Percentiles rank a stretch among this genome's conserved stretches.
These are phyloP conservation scores for Pleurotus tuoliensis DNA, from an alignment of 768 basidiomycete genomes.

Conservation along the genomic window DNA sequence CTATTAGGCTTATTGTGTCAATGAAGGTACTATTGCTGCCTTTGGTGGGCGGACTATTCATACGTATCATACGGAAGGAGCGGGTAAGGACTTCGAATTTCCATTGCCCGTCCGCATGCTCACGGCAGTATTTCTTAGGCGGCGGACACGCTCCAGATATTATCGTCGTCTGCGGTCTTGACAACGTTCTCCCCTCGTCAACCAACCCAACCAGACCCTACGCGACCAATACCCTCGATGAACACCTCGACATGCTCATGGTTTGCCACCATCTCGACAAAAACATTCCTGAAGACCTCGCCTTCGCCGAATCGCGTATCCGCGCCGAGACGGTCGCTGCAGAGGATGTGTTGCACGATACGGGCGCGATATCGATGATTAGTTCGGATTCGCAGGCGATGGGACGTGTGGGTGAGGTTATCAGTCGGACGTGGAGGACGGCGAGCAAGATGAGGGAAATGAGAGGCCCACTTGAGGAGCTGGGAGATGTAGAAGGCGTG, in stretches of 20 bases:
- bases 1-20: neutral
- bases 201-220: constrained; percentile 97
- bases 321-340: constrained; percentile 96
- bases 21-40: constrained; percentile 80
- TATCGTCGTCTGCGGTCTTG: constrained; percentile 88
- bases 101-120: neutral
- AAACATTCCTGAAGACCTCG: constrained; percentile 88
- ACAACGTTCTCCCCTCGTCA: constrained; percentile 91
- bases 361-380: constrained; percentile 94
- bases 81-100: constrained; percentile 45
- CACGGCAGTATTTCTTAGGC: constrained; percentile 33
- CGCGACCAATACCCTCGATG: constrained; percentile 87
- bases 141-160: constrained; percentile 98
- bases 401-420: constrained; percentile 95
- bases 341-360: constrained; percentile 92
- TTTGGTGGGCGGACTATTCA: constrained; percentile 92
- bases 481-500: constrained; percentile 65
- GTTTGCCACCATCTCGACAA: constrained; percentile 97
- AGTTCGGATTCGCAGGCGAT: constrained; percentile 97
- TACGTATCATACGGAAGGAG: constrained; percentile 96
- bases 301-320: constrained; percentile 96
- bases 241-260: constrained; percentile 99
- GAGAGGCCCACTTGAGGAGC: constrained; percentile 62
- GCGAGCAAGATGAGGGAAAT: constrained; percentile 90
- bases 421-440: constrained; percentile 92